These are phyloP conservation scores for Suhomyces choctaworum DNA, from an alignment of 1,139 yeast genomes.

Conservation along the genomic window DNA sequence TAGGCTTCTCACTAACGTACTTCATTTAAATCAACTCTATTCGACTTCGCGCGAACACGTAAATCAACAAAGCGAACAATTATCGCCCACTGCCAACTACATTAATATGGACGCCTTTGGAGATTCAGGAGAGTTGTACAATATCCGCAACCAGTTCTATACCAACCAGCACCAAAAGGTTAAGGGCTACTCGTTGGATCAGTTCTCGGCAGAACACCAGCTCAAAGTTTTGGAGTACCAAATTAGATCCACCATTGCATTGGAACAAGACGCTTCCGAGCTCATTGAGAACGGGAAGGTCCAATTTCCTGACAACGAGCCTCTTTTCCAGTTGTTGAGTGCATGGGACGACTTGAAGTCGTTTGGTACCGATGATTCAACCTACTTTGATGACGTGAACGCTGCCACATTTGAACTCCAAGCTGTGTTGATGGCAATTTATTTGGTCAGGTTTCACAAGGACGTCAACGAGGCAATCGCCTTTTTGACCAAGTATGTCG, in stretches of 20 bases:
- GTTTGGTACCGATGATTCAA: conserved; percentile 36
- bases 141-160: conserved; percentile 48
- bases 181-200: conserved; percentile 30
- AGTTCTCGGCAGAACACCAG: conserved; percentile 39
- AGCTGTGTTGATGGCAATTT: conserved; percentile 45
- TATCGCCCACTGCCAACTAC: neutral
- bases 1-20: too few relatives aligned
- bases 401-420: conserved; percentile 34
- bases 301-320: conserved; percentile 40
- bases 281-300: conserved; percentile 40
- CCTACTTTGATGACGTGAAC: conserved; percentile 38
- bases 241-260: conserved; percentile 43
- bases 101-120: conserved; percentile 38
- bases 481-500: conserved; percentile 25
- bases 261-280: conserved; percentile 43
- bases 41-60: conserved; percentile 5
- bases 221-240: conserved; percentile 44
- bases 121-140: conserved; percentile 46
- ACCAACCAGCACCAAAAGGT: conserved; percentile 48
- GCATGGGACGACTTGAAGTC: conserved; percentile 46
- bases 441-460: conserved; percentile 40
- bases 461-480: conserved; percentile 43
- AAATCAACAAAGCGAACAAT: conserved; percentile 3
- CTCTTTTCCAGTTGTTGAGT: conserved; percentile 39
- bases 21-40: neutral